Base-by-base conservation (phyloP, 805 yeast species). In the Millerozyma acaciae region DNA sequence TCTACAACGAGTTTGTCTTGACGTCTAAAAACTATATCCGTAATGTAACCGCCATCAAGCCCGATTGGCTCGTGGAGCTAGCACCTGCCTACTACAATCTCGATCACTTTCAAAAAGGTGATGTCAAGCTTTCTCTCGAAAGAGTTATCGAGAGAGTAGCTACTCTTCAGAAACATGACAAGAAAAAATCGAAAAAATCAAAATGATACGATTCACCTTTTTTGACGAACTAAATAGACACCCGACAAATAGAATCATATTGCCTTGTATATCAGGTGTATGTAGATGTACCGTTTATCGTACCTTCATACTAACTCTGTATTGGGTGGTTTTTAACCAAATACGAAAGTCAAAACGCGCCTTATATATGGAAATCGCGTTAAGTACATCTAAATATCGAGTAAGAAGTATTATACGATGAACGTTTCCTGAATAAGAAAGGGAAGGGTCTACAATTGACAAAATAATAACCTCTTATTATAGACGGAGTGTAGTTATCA, bases 1-100 rank as follows among this genome's bases (percentile, higher is more conserved):
- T 93, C 30, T 93, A 93, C 69, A 86, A 93, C 60, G 98, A 90
- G 64, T 86, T 90, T 64, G 97, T 90, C 22, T 70, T 90, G 43
- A 93, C 98, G 1, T 78, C 94, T 6, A 84, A 89, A 59, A 93
- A 90, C 53, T 93, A 90, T 57, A 87, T 93, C 39, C 75, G 98
- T 51, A 93, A 97, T 0, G 96, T 90, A 10, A 90, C 97, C 14
- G 72, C 81, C 4, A 80, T 93, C 27, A 82, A 80, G 55, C 94
- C 97, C 1, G 97, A 89, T 50, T 84, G 97, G 96, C 72, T 88
- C 47, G 68, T 88, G 30, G 90, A 88, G 53, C 62, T 80, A 37
- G 87, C 89, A 8, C 88, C 90, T 4, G 73, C 67, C 32, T 83
- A 83, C 55, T 83, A 78, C 54, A 76, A 81, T 44, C 55, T 80